These are phyloP conservation scores for Solidago caesia DNA, from an alignment of 129 eudicot species.

Conservation along the genomic window DNA sequence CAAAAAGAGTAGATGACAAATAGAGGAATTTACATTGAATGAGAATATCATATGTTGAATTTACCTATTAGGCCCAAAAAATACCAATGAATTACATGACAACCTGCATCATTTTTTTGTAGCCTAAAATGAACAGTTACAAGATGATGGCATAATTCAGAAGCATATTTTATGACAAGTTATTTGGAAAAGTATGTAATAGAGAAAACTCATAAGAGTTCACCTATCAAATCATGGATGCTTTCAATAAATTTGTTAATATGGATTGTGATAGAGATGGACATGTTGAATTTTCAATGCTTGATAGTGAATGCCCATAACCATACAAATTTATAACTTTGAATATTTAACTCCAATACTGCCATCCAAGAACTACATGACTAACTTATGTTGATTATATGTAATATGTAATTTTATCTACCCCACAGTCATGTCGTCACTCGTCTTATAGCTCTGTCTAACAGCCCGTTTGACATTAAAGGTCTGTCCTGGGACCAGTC, in stretches of 20 bases:
- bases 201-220: background rate
- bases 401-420: background rate
- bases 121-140: too few species aligned
- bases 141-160: background rate
- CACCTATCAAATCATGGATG: background rate
- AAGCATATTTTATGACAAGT: background rate
- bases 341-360: slow-evolving; percentile 18
- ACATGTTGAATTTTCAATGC: slow-evolving; percentile 19
- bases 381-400: slow-evolving; percentile 4
- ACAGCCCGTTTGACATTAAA: background rate
- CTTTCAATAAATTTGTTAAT: background rate
- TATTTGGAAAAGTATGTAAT: too few species aligned
- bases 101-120: too few species aligned
- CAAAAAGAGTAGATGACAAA: too few species aligned
- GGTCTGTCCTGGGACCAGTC: background rate
- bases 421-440: background rate
- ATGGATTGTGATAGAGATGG: slow-evolving; percentile 16
- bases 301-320: slow-evolving; percentile 17
- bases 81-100: too few species aligned
- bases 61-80: too few species aligned
- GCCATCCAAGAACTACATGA: slow-evolving; percentile 11
- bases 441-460: background rate
- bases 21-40: too few species aligned
- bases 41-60: too few species aligned
- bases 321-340: slow-evolving; percentile 13